Evolutionary conservation across 1,139 yeast genomes (phyloP), one percentile per base, ranked within the genome.

Genomic region (Arxiozyma bovina): DNA sequence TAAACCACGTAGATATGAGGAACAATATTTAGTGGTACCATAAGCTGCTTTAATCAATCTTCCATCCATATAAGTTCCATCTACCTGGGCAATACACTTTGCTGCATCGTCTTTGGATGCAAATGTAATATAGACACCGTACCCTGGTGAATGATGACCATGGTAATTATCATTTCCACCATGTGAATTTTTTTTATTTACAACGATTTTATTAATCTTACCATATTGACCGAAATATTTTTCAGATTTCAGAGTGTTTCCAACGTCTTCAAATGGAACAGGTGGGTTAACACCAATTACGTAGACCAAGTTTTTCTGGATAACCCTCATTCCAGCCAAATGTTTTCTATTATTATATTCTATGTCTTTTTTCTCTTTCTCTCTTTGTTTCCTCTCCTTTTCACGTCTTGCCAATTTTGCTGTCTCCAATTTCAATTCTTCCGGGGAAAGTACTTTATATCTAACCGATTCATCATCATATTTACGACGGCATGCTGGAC

Each of bases 211-310:
- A 71, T 85, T 83, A 58, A 94, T 94, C 70, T 88, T 89, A 56
- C 99, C 99, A 70, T 91, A 94, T 72, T 94, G 98, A 22, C 99
- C 99, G 74, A 94, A 94, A 73, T 90, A 94, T 68, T 87, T 88
- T 59, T 93, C 99, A 1, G 96, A 85, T 61, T 95, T 81, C 58
- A 94, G 76, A 1, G 90, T 82, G 4, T 87, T 74, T 60, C 90
- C 96, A 58, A 94, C 80, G 59, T 94, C 99, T 53, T 93, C 99
- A 43, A 91, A 84, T 30, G 87, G 82, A 1, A 72, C 75, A 34
- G 90, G 91, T 1, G 99, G 98, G 65, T 90, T 91, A 63, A 94
- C 76, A 0, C 99, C 99, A 44, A 95, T 93, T 21, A 94, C 98
- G 67, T 94, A 94, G 11, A 94, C 99, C 68, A 94, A 77, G 69